Evolutionary conservation across 208 protist species (phyloP), one percentile per base, ranked within the genome.

Genomic region (Herpetomonas samuelpessoai): DNA sequence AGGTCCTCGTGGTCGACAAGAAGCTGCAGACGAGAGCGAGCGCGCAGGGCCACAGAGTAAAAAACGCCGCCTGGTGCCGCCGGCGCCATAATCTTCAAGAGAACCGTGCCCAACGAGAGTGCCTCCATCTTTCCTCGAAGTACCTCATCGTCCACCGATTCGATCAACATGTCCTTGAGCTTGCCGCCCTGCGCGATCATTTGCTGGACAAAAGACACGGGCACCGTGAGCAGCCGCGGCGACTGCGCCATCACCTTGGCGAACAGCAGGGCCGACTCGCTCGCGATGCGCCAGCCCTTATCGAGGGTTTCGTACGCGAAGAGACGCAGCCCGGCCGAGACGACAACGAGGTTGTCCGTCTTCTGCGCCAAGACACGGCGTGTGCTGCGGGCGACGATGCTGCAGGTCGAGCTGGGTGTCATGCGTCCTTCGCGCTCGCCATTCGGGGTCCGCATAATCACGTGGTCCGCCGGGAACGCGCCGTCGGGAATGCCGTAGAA

Each of bases 1-100:
- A 94, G n/a, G 57, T 94, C 88, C 35, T 94, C 88, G 51, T 91
- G 83, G 35, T 91, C 84, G 0, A 94, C 77, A 22, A 88, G 72
- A 3, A 94, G 69, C 71, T 92, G 83, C 27, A 94, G 45, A 31
- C 80, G 68, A 16, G 66, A 76, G 19, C 84, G 83, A 12, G 88
- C 88, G 26, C 88, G 76, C 39, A 94, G 71, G 0, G 74, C 82
- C 1, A 86, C 79, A 6, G 76, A 72, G 59, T 81, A 91, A 71
- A 81, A 79, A 6, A 80, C 57, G 2, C 74, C 74, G 35, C 65
- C 62, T 21, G 63, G 62, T 19, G 75, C 57, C 25, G 61, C 46
- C 1, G 71, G 70, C 16, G 61, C 62, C 22, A 79, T 75, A 62
- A 89, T 81, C 44, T 65, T 50, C 25, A 90, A 59, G 61, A 93